phyloP scores from a whole-genome alignment of 2,329 filamentous ascomycete genomes.

The Colletotrichum coccodes region DNA sequence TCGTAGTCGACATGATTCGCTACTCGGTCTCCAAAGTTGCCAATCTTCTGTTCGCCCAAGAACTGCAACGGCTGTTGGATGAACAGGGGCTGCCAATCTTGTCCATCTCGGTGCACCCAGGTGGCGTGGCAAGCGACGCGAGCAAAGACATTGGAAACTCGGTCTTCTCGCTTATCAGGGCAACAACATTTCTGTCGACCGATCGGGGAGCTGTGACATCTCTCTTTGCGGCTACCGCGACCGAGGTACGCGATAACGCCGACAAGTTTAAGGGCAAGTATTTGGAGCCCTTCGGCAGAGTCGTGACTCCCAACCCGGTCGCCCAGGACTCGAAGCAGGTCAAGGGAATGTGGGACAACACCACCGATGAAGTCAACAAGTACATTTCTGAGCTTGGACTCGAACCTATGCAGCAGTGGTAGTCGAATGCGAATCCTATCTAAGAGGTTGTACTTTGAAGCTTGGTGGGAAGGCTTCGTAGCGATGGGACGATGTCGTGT shows the following conservation, averaged over 20 bases:
- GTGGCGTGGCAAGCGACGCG: slow-evolving; percentile 28
- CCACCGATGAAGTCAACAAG: slow-evolving; percentile 30
- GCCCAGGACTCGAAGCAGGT: slow-evolving; percentile 25
- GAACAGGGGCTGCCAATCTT: slow-evolving; percentile 29
- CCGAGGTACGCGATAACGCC: slow-evolving; percentile 20
- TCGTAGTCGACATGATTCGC: slow-evolving; percentile 37
- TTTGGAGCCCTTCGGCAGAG: slow-evolving; percentile 31
- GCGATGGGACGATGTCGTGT: too few species aligned
- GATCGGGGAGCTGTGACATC: slow-evolving; percentile 33
- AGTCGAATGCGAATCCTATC: too few species aligned
- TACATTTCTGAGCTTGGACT: slow-evolving; percentile 17
- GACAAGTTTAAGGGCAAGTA: slow-evolving; percentile 35
- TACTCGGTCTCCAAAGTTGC: slow-evolving; percentile 39
- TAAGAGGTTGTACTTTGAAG: too few species aligned
- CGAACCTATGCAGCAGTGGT: neutral
- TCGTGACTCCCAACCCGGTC: slow-evolving; percentile 26
- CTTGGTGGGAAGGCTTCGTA: too few species aligned
- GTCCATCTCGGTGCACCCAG: slow-evolving; percentile 35
- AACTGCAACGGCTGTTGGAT: slow-evolving; percentile 36
- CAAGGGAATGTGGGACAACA: slow-evolving; percentile 34
- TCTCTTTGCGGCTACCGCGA: slow-evolving; percentile 36
- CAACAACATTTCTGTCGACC: slow-evolving; percentile 8
- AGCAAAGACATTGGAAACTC: slow-evolving; percentile 2
- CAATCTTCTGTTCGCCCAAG: slow-evolving; percentile 35
- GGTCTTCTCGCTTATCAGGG: slow-evolving; percentile 21